Evolutionary conservation across 192 early-diverging fungal species (phyloP).

Genomic region (Dissophora ornata): DNA sequence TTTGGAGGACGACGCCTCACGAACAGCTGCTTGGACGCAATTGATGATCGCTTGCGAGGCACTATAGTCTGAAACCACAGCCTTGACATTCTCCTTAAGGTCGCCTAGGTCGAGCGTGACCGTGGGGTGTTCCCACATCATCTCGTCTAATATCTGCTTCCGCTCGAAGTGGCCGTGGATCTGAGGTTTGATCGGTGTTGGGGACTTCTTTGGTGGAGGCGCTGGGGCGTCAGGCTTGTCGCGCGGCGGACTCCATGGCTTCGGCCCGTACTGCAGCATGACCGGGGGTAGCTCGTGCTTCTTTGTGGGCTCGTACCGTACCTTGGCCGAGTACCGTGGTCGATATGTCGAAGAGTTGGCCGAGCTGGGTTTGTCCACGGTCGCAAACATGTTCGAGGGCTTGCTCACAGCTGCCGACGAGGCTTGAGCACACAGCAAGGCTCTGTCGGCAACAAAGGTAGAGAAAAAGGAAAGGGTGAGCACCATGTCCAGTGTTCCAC

Average conservation of each 20-base stretch:
- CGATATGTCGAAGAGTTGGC: slow-evolving; percentile 7
- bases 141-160: slow-evolving; percentile 8
- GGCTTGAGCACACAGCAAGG: neutral
- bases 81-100: neutral
- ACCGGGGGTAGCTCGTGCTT: neutral
- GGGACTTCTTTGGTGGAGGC: neutral
- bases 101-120: slow-evolving; percentile 9
- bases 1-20: neutral
- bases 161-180: slow-evolving; percentile 7
- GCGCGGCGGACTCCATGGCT: slow-evolving; percentile 9
- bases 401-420: neutral
- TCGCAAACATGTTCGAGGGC: slow-evolving; percentile 9
- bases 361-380: slow-evolving; percentile 5
- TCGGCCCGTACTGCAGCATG: slow-evolving; percentile 4
- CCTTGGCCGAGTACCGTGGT: slow-evolving; percentile 4
- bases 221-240: neutral
- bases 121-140: slow-evolving; percentile 14
- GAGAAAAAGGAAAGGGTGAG: neutral
- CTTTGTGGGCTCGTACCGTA: slow-evolving; percentile 10
- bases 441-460: slow-evolving; percentile 6
- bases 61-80: neutral
- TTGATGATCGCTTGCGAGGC: neutral
- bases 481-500: neutral
- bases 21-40: slow-evolving; percentile 6
- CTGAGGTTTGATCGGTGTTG: slow-evolving; percentile 5